Evolutionary conservation across 106 monocot species (phyloP), one percentile per base, ranked within the genome.

Genomic region (Vanilla planifolia): DNA sequence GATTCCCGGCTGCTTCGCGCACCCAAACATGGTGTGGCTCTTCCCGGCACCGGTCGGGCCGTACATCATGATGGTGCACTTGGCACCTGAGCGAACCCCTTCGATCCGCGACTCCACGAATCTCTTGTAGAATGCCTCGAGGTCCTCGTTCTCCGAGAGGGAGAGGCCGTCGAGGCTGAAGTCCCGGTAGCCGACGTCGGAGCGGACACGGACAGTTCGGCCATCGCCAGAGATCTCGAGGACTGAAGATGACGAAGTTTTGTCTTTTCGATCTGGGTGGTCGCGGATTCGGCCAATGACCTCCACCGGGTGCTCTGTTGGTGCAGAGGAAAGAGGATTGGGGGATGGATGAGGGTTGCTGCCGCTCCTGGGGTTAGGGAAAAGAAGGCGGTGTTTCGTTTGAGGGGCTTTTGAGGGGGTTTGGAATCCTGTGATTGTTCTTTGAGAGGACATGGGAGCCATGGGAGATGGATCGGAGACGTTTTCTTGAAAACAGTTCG

Each of bases 11-110:
- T 98, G 48, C 68, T 75, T 84, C 25, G 74, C 5, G 59, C 77
- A 76, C 8, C 96, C 91, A 30, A 98, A 98, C 91, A 98, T 98
- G 27, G 96, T 92, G 55, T 98, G 92, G 71, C 96, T 98, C 75
- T 98, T 98, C 32, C 96, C 96, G 1, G 96, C 70, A 5, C 96
- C 96, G 5, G 96, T 98, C 2, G 96, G 96, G 10, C 96, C 96
- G 55, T 98, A 98, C 85, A 98, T 88, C 91, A 98, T 92, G 44
- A 98, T 70, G 19, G 96, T 98, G 62, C 96, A 98, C 48, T 98
- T 98, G 6, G 79, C 75, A 0, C 96, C 96, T 20, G 75, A 16
- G 33, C 75, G 61, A 48, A 98, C 96, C 4, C 79, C 84, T 8
- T 56, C 75, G 17, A 98, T 63, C 70, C 96, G 73, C n/a, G 91